phyloP scores from a whole-genome alignment of 129 eudicot species.

The Flaveria robusta region DNA sequence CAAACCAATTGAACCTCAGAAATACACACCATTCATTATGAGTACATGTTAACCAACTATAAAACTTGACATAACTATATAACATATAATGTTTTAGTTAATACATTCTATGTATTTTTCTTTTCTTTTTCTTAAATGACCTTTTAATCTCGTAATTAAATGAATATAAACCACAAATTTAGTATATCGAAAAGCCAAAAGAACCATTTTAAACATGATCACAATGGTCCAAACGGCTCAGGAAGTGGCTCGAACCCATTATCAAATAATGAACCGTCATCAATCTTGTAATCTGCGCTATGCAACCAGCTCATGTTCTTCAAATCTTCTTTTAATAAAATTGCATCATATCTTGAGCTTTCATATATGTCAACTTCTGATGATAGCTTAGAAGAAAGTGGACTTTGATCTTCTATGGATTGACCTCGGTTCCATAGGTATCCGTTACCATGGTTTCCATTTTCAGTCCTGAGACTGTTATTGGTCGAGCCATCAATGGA shows the following conservation, averaged over 20 bases:
- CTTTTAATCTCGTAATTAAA: constrained; percentile 14
- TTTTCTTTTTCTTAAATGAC: constrained; percentile 18
- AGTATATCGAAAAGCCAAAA: background rate
- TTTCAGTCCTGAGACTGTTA: constrained; percentile 41
- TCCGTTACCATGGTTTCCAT: constrained; percentile 42
- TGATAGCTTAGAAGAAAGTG: constrained; percentile 53
- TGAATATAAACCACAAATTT: constrained; percentile 20
- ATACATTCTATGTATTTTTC: constrained; percentile 7
- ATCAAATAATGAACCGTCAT: constrained; percentile 70
- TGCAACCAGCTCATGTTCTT: constrained; percentile 94
- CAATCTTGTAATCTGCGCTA: constrained; percentile 71
- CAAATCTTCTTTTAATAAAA: constrained; percentile 82
- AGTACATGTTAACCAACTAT: constrained; percentile 1
- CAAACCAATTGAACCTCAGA: background rate
- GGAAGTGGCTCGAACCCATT: constrained; percentile 81
- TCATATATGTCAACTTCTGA: constrained; percentile 65
- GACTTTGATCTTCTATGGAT: constrained; percentile 52
- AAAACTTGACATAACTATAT: constrained; percentile 5
- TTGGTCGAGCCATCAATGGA: constrained; percentile 31
- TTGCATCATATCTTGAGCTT: constrained; percentile 83
- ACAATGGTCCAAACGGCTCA: constrained; percentile 81
- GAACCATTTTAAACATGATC: constrained; percentile 19
- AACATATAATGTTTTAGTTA: constrained; percentile 23
- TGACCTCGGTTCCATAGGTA: constrained; percentile 46
- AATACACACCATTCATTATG: background rate